Percentiles rank a stretch among this genome's conserved stretches.
phyloP scores from a whole-genome alignment of 805 yeast species.

The Myxozyma melibiosi region DNA sequence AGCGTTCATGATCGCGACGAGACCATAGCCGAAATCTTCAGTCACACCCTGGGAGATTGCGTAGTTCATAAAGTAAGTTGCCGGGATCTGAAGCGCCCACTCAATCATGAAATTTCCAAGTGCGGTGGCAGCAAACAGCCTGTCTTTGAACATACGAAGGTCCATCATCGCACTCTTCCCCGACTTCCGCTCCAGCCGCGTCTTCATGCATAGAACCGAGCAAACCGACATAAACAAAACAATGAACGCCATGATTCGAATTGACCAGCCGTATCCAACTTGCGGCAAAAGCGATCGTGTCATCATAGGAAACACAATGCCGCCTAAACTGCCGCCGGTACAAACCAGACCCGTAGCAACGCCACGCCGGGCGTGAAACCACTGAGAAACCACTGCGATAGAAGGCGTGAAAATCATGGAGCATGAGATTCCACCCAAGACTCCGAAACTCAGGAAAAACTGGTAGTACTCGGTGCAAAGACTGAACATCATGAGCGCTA shows the following conservation, averaged over 20 bases:
- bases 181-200: constrained; percentile 37
- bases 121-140: constrained; percentile 35
- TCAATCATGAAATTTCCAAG: constrained; percentile 39
- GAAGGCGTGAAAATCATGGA: constrained; percentile 54
- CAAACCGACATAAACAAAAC: constrained; percentile 39
- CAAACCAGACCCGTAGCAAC: constrained; percentile 64
- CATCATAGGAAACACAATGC: constrained; percentile 60
- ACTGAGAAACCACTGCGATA: constrained; percentile 61
- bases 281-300: constrained; percentile 49
- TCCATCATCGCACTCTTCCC: constrained; percentile 22
- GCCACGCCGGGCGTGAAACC: constrained; percentile 61
- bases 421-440: constrained; percentile 53
- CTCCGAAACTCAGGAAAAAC: constrained; percentile 57
- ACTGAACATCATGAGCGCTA: constrained; percentile 57
- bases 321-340: constrained; percentile 69
- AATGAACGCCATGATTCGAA: constrained; percentile 51
- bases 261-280: constrained; percentile 65
- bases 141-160: constrained; percentile 37
- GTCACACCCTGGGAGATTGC: constrained; percentile 38
- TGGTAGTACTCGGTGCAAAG: constrained; percentile 56
- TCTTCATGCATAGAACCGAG: constrained; percentile 44
- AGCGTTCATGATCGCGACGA: constrained; percentile 53
- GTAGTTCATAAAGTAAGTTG: constrained; percentile 41
- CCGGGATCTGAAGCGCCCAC: constrained; percentile 40
- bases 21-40: constrained; percentile 40